These are phyloP conservation scores for Lepidium didymum DNA, from an alignment of 345 rosid genomes.

Conservation along the genomic window DNA sequence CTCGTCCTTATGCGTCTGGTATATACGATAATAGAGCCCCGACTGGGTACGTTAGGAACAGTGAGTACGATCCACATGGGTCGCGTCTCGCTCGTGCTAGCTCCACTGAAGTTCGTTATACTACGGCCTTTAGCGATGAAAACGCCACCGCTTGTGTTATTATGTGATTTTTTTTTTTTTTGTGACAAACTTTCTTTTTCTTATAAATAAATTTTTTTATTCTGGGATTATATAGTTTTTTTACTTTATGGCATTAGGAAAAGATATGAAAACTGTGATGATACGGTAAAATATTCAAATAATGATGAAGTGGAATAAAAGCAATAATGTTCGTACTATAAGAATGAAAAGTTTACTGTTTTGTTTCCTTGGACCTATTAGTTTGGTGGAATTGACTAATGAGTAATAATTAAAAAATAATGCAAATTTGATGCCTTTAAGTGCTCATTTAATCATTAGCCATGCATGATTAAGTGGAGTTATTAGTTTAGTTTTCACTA, in stretches of 20 bases:
- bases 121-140: slow-evolving; percentile 94
- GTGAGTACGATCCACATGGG: slow-evolving; percentile 47
- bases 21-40: slow-evolving; percentile 92
- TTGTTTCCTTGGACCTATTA: neutral
- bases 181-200: no score
- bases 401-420: neutral
- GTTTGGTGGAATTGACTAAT: slow-evolving; percentile 1
- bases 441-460: neutral
- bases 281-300: neutral
- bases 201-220: no score
- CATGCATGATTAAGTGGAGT: slow-evolving; percentile 2
- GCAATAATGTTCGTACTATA: neutral
- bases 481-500: slow-evolving; percentile 5
- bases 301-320: neutral
- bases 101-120: slow-evolving; percentile 92
- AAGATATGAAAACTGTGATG: neutral
- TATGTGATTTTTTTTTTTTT: slow-evolving; percentile 38
- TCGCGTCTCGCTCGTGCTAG: slow-evolving; percentile 84
- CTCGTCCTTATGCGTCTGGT: slow-evolving; percentile 88
- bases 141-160: slow-evolving; percentile 60
- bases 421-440: slow-evolving; percentile 9
- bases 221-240: no score
- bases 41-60: slow-evolving; percentile 65
- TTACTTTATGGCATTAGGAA: neutral
- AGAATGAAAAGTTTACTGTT: neutral